Conservation (phyloP, 257 asterid species). For the Dorcoceras hygrometricum region DNA sequence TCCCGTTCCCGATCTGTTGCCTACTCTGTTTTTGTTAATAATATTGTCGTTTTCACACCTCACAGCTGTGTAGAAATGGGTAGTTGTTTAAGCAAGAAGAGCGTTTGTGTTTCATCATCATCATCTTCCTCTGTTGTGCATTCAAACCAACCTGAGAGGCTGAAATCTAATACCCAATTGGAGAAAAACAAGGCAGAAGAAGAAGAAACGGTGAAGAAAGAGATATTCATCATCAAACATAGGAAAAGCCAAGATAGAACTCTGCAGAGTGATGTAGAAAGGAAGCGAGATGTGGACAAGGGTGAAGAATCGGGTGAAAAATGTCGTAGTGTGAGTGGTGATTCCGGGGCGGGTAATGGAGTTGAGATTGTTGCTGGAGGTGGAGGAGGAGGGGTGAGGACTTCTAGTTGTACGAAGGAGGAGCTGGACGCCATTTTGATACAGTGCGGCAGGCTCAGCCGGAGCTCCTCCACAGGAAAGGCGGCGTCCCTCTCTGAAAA, state of each 20-base stretch:
- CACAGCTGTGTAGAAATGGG: slow-evolving; percentile 53
- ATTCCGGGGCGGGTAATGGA: slow-evolving; percentile 22
- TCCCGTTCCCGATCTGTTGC: slow-evolving; percentile 10
- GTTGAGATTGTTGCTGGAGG: slow-evolving; percentile 22
- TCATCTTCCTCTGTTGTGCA: slow-evolving; percentile 36
- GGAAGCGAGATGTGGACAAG: slow-evolving; percentile 35
- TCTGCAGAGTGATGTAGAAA: slow-evolving; percentile 49
- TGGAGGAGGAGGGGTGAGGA: slow-evolving; percentile 64
- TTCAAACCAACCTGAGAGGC: slow-evolving; percentile 37
- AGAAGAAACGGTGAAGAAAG: slow-evolving; percentile 59
- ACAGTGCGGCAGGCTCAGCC: slow-evolving; percentile 94
- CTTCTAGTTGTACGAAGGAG: slow-evolving; percentile 90
- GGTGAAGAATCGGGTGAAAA: slow-evolving; percentile 29
- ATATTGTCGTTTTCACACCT: slow-evolving; percentile 22
- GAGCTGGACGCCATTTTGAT: slow-evolving; percentile 92
- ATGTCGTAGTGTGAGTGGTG: slow-evolving; percentile 22
- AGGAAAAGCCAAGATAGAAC: slow-evolving; percentile 75
- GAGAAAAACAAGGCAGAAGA: slow-evolving; percentile 44
- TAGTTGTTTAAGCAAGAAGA: slow-evolving; percentile 89
- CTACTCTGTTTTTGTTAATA: neutral
- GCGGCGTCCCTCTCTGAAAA: slow-evolving; percentile 37
- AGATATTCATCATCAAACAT: slow-evolving; percentile 68
- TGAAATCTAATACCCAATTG: slow-evolving; percentile 33
- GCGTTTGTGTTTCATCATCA: slow-evolving; percentile 37
- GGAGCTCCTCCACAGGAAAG: slow-evolving; percentile 83